Base-by-base conservation (phyloP, 2,329 filamentous ascomycete species). In the Sporothrix curviconia region DNA sequence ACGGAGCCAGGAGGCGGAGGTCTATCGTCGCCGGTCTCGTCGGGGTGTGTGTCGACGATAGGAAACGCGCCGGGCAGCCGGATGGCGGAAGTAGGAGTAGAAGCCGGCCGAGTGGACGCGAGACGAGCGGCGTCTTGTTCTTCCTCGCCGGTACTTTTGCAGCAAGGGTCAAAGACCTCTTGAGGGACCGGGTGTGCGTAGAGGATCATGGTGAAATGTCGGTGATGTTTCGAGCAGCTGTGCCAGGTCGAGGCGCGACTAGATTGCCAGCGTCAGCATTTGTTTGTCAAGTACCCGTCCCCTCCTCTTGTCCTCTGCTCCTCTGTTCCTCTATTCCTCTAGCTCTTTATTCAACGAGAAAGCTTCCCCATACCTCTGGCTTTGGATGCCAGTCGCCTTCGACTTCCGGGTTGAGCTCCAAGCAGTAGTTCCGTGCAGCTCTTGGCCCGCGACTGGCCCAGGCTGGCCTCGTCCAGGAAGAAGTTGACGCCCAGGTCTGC, bases 401-500 rank as follows among this genome's bases (percentile, higher is more conserved):
- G 1, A 96, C 94, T 67, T 97, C 94, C 2, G 92, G 91, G 67
- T 99, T 99, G 60, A 99, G 78, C 71, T 99, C 95, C 61, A 84
- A n/a, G 78, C 43, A 99, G 77, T 56, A 92, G 78, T 61, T 86
- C 84, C 58, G 86, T 85, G 56, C 87, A 89, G 68, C 88, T 85
- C 69, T 90, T 81, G 1, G 92, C 90, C 64, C 94, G 84, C 25
- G 84, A 84, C 66, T 85, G 85, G 55, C 91, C 92, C 37, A 95
- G 70, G 62, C 84, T 87, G 50, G 79, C 76, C 65, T 94, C 84
- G 60, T 96, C 90, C 0, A 99, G 78, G 67, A 99, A 99, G 78
- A 99, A 99, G 73, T 99, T 99, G 61, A 96, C 87, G 4, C 95
- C 94, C 40, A 99, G 76, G 66, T 99, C 94, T 42, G 84, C 78